phyloP scores from a whole-genome alignment of 2,329 filamentous ascomycete genomes.

The Trichoderma brevicompactum region DNA sequence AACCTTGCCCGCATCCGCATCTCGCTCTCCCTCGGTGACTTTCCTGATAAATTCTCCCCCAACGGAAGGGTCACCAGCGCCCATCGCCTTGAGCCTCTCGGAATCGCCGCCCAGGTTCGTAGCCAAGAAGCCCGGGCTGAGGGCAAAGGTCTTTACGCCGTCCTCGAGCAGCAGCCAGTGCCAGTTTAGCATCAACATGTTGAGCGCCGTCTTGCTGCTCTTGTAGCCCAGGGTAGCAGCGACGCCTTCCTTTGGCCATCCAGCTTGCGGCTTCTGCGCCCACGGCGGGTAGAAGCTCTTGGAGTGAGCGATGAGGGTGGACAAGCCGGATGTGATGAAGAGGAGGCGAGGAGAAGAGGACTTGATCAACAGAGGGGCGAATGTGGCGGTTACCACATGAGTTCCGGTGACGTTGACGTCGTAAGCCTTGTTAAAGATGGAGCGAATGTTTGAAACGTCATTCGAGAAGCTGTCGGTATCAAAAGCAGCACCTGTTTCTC shows the following conservation, averaged over 20 bases:
- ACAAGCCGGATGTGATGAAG: constrained; percentile 53
- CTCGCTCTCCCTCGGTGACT: constrained; percentile 49
- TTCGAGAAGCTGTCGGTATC: constrained; percentile 41
- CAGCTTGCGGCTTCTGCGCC: constrained; percentile 39
- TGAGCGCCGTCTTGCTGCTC: constrained; percentile 37
- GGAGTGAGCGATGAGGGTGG: constrained; percentile 43
- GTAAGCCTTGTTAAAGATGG: constrained; percentile 51
- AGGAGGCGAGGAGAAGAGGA: constrained; percentile 50
- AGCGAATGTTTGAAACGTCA: constrained; percentile 41
- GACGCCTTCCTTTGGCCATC: constrained; percentile 59
- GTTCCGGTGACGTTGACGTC: constrained; percentile 57
- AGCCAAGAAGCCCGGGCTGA: constrained; percentile 55
- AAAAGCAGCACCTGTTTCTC: constrained; percentile 46
- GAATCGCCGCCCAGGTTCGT: constrained; percentile 48
- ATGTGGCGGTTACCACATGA: constrained; percentile 46
- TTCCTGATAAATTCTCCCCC: constrained; percentile 46
- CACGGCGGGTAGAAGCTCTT: constrained; percentile 35
- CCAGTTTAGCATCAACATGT: constrained; percentile 50
- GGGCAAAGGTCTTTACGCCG: constrained; percentile 53
- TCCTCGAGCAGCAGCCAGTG: constrained; percentile 49
- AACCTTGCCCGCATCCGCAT: constrained; percentile 48
- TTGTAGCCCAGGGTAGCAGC: constrained; percentile 33
- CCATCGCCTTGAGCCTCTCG: constrained; percentile 41
- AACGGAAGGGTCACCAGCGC: constrained; percentile 42
- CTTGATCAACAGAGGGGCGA: constrained; percentile 51